Evolutionary conservation across 148 eudicot genomes (phyloP).

Genomic region (Beta vulgaris): DNA sequence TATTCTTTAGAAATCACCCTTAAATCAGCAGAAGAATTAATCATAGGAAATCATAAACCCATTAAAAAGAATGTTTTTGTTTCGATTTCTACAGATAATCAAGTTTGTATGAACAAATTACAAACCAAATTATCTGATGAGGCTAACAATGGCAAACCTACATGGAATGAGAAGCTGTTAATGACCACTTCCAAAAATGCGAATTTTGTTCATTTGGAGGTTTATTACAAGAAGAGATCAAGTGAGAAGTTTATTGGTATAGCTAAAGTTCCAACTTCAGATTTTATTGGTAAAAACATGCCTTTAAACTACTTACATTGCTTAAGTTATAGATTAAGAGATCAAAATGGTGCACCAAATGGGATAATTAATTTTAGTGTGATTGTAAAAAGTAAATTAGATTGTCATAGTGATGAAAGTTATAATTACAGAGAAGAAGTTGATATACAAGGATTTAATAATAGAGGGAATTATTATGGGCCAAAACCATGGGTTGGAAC

Average conservation of each 20-base stretch:
- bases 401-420: neutral
- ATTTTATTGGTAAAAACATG: constrained; percentile 36
- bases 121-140: constrained; percentile 28
- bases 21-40: constrained; percentile 44
- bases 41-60: constrained; percentile 17
- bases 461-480: neutral
- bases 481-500: neutral
- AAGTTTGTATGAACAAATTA: neutral
- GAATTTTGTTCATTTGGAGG: constrained; percentile 42
- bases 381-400: constrained; percentile 28
- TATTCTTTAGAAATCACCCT: constrained; percentile 39
- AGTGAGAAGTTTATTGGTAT: constrained; percentile 32
- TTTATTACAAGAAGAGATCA: constrained; percentile 22
- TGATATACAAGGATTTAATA: constrained; percentile 16
- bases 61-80: constrained; percentile 42
- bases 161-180: constrained; percentile 53
- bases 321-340: constrained; percentile 65
- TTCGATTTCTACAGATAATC: constrained; percentile 27
- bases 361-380: constrained; percentile 74
- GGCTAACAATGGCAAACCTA: constrained; percentile 31
- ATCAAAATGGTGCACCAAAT: constrained; percentile 39
- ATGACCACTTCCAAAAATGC: constrained; percentile 36
- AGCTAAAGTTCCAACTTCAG: constrained; percentile 51
- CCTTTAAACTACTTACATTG: constrained; percentile 46
- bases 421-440: neutral